Conservation (phyloP, 371 early-diverging fungal genomes). For the Lichtheimia ornata region DNA sequence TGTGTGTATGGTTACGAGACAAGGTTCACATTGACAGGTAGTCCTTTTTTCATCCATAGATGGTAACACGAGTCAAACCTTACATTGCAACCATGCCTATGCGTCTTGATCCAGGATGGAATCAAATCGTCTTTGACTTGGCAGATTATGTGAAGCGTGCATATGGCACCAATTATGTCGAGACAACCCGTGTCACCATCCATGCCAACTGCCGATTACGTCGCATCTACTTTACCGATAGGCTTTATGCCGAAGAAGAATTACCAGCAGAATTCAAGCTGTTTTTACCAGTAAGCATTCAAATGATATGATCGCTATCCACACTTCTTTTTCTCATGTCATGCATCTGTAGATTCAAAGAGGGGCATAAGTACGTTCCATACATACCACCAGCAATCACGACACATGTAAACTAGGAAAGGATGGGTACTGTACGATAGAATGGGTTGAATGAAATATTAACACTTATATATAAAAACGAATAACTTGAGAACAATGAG, state of each 20-base stretch:
- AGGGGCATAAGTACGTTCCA: not conserved
- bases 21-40: no score
- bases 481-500: no score
- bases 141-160: conserved; percentile 83
- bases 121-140: conserved; percentile 89
- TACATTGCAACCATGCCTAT: conserved; percentile 93
- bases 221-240: conserved; percentile 89
- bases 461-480: no score
- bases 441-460: no score
- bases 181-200: conserved; percentile 85
- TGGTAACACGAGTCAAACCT: conserved; percentile 80
- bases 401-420: no score
- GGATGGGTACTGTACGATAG: no score
- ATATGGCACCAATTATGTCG: conserved; percentile 89
- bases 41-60: conserved; percentile 42
- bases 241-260: conserved; percentile 88
- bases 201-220: conserved; percentile 92
- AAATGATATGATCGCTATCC: not conserved
- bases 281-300: conserved; percentile 69
- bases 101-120: conserved; percentile 95
- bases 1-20: no score
- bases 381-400: no score
- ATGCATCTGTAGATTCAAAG: not conserved
- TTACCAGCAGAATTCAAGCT: conserved; percentile 92
- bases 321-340: not conserved